Percentiles rank a stretch among this genome's conserved stretches.
Evolutionary conservation across 805 yeast genomes (phyloP).

Genomic region (Ascoidea tarda): DNA sequence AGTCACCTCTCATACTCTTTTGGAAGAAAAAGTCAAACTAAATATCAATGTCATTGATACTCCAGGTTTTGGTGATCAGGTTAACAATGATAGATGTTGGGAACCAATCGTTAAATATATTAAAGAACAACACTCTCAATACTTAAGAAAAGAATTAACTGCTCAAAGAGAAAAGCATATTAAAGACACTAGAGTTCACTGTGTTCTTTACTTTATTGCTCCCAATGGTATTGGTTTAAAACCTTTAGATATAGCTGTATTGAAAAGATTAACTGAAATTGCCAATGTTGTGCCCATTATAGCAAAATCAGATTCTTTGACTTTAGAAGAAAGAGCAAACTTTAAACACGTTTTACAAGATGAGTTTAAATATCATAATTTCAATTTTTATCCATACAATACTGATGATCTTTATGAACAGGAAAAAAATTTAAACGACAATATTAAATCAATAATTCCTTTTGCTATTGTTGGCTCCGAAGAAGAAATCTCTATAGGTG

Average conservation of each 20-base stretch:
- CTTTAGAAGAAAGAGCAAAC: constrained; percentile 67
- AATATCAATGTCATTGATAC: constrained; percentile 87
- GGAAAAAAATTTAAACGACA: constrained; percentile 59
- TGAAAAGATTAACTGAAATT: constrained; percentile 75
- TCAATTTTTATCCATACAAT: constrained; percentile 79
- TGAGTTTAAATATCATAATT: constrained; percentile 59
- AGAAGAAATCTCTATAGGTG: constrained; percentile 57
- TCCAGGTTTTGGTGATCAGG: constrained; percentile 96
- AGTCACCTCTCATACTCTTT: constrained; percentile 50
- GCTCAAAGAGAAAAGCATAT: constrained; percentile 81
- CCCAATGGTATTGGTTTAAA: constrained; percentile 83
- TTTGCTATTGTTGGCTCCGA: constrained; percentile 93
- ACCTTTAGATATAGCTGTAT: constrained; percentile 68
- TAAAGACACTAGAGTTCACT: constrained; percentile 85
- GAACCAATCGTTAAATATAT: constrained; percentile 90
- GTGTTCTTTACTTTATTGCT: constrained; percentile 79
- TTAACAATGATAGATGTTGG: constrained; percentile 92
- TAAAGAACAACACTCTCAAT: constrained; percentile 88
- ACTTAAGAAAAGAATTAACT: constrained; percentile 84
- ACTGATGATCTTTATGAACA: constrained; percentile 53
- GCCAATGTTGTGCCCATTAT: constrained; percentile 92
- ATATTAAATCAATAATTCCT: constrained; percentile 68
- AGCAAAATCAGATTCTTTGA: constrained; percentile 85
- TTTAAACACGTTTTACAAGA: constrained; percentile 67
- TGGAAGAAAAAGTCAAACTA: constrained; percentile 80